Percentiles rank a stretch among this genome's conserved stretches.
Conservation (phyloP, 1,284 basidiomycete species). For the Pterula multifida region DNA sequence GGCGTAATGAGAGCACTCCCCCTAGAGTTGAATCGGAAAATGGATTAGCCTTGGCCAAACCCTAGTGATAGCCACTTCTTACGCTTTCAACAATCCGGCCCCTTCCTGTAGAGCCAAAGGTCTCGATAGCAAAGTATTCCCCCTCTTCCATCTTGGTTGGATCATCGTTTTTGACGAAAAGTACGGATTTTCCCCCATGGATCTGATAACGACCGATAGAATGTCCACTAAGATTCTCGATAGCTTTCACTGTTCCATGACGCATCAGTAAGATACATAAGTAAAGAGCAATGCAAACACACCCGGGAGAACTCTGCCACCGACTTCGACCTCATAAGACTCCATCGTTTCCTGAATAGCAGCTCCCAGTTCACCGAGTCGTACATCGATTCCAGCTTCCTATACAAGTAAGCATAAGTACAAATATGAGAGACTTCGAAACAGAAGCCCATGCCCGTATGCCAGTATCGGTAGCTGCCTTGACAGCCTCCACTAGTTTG, state of each 20-base stretch:
- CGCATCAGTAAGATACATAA: constrained; percentile 7
- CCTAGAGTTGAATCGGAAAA: constrained; percentile 32
- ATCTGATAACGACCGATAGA: constrained; percentile 85
- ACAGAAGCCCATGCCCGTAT: constrained; percentile 41
- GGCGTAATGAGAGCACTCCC: constrained; percentile 93
- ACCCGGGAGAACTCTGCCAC: constrained; percentile 82
- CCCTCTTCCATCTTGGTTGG: constrained; percentile 98
- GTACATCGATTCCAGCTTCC: constrained; percentile 96
- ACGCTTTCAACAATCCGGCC: constrained; percentile 86
- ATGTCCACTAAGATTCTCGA: constrained; percentile 86
- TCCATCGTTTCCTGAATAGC: constrained; percentile 99
- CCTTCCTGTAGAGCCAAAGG: constrained; percentile 94
- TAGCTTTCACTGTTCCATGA: constrained; percentile 64
- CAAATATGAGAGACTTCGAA: background rate
- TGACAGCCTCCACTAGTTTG: constrained; percentile 82
- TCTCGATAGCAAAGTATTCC: constrained; percentile 98
- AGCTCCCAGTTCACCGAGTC: constrained; percentile 87
- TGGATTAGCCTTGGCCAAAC: no score
- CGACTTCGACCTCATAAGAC: constrained; percentile 91
- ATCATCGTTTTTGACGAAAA: constrained; percentile 83
- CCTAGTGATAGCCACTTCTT: constrained; percentile 18
- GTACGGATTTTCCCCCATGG: constrained; percentile 82
- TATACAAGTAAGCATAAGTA: constrained; percentile 19
- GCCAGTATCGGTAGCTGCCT: constrained; percentile 89
- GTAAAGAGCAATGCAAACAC: constrained; percentile 14